Base-by-base conservation (phyloP, 345 rosid species). In the Geranium brycei region DNA sequence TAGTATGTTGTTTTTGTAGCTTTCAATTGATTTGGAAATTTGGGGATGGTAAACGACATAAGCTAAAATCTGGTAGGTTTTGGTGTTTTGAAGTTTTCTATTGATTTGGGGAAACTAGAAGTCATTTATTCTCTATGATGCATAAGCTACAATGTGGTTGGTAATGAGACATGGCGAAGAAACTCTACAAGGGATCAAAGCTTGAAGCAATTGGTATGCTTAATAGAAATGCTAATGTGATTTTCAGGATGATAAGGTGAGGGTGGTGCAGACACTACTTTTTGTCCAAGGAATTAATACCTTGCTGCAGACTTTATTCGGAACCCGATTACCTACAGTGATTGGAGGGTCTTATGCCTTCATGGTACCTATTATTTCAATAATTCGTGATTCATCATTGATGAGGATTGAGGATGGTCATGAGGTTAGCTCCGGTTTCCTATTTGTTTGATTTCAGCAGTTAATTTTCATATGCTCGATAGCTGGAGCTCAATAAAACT, bases 341-440 rank as follows among this genome's bases (percentile, higher is more conserved):
- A 83, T 93, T 16, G 99, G 99, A 31, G 97, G 99, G 38, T 93
- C 99, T 61, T 93, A 90, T 59, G 96, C 99, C 0, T 91, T 83
- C 79, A 91, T 93, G 96, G 95, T 93, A 72, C 99, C 99, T 0
- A 88, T 91, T 59, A 81, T 91, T 32, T 93, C 99, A 14, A 93
- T 93, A 64, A 87, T 91, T 74, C 87, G 77, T 17, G 97, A 93
- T 78, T 80, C 97, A 60, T 80, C 91, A 2, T 76, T 93, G 71
- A 71, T 71, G 69, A 80, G 82, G 14, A 93, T 93, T 12, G 79
- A 79, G 74, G 99, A 93, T 71, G 65, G 67, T 62, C 83, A 87
- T 16, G 62, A 80, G 97, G 99, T 93, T 70, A 79, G 88, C 81
- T 47, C 19, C 62, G 63, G 62, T 68, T 38, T 5, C 47, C 59